These are phyloP conservation scores for Boletales sp. DNA, from an alignment of 768 basidiomycete species.

Conservation along the genomic window DNA sequence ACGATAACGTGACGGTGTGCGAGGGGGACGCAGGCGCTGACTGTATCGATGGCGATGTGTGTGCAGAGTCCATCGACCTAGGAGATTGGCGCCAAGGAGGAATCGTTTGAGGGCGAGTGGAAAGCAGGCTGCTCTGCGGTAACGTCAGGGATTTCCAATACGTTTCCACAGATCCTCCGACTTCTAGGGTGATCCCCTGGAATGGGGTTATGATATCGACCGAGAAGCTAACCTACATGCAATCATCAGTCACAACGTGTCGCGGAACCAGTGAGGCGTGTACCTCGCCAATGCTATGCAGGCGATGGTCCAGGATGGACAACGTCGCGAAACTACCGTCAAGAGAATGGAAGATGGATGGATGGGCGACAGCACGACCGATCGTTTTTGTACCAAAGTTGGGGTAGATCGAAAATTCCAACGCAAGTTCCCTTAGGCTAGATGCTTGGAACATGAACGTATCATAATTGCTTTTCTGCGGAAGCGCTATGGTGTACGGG, in stretches of 20 bases:
- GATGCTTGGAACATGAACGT: conserved; percentile 87
- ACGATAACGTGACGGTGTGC: conserved; percentile 79
- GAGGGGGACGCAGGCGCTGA: conserved; percentile 43
- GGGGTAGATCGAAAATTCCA: conserved; percentile 95
- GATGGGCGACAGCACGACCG: conserved; percentile 84
- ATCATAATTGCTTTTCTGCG: conserved; percentile 65
- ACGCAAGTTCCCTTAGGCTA: conserved; percentile 62
- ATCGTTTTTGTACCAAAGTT: conserved; percentile 97
- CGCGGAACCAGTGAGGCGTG: conserved; percentile 8
- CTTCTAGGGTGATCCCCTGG: conserved; percentile 86
- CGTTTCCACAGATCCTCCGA: conserved; percentile 93
- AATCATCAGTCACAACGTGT: conserved; percentile 3
- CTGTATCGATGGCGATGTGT: conserved; percentile 70
- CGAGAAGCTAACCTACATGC: conserved; percentile 77
- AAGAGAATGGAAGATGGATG: conserved; percentile 62
- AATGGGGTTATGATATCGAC: conserved; percentile 85
- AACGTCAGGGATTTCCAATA: conserved; percentile 87
- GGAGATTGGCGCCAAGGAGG: conserved; percentile 35
- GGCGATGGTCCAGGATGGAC: conserved; percentile 87
- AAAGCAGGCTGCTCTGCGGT: conserved; percentile 26
- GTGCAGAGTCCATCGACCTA: conserved; percentile 47
- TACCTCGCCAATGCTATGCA: conserved; percentile 94
- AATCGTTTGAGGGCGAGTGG: conserved; percentile 34
- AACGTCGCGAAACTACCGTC: conserved; percentile 54
- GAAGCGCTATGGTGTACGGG: conserved; percentile 87